Conservation (phyloP, 139 green algal genomes). For the Gonium pectorale region DNA sequence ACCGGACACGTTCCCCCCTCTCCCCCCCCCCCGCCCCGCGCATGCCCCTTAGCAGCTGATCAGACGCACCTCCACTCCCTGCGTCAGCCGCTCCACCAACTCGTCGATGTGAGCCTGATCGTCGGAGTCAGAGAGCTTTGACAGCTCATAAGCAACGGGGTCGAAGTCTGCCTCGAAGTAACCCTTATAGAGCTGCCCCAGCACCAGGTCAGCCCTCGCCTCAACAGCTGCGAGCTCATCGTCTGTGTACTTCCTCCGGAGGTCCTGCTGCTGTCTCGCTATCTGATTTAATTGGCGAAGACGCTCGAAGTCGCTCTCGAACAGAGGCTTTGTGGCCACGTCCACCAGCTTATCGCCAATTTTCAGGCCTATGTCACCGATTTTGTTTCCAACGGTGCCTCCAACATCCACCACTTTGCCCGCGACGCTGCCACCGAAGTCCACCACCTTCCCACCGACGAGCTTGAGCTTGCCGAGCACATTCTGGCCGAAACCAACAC, state of each 20-base stretch:
- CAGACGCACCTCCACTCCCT: constrained; percentile 64
- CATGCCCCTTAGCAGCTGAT: too few species aligned
- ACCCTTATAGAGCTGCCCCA: constrained; percentile 46
- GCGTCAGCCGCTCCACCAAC: constrained; percentile 63
- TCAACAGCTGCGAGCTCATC: constrained; percentile 48
- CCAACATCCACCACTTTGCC: constrained; percentile 26
- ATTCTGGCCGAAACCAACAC: constrained; percentile 25
- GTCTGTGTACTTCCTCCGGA: constrained; percentile 40
- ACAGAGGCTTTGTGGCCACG: neutral
- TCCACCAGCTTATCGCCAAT: constrained; percentile 27
- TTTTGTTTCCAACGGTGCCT: constrained; percentile 45
- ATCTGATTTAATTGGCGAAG: constrained; percentile 41
- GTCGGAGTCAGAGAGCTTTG: constrained; percentile 43
- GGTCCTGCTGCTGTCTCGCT: constrained; percentile 44
- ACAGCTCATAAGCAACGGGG: constrained; percentile 62
- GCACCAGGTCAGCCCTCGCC: constrained; percentile 43
- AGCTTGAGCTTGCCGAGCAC: constrained; percentile 37
- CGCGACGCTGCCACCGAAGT: constrained; percentile 24
- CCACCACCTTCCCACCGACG: constrained; percentile 34
- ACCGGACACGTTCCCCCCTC: too few species aligned
- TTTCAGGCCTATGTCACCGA: constrained; percentile 33
- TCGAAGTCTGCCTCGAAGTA: constrained; percentile 70
- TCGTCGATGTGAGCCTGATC: constrained; percentile 66
- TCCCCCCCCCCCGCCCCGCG: too few species aligned
- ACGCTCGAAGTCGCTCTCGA: constrained; percentile 48